Percentiles rank a stretch among this genome's conserved stretches.
phyloP scores from a whole-genome alignment of 805 yeast species.

The Groenewaldozyma salmanticensis region DNA sequence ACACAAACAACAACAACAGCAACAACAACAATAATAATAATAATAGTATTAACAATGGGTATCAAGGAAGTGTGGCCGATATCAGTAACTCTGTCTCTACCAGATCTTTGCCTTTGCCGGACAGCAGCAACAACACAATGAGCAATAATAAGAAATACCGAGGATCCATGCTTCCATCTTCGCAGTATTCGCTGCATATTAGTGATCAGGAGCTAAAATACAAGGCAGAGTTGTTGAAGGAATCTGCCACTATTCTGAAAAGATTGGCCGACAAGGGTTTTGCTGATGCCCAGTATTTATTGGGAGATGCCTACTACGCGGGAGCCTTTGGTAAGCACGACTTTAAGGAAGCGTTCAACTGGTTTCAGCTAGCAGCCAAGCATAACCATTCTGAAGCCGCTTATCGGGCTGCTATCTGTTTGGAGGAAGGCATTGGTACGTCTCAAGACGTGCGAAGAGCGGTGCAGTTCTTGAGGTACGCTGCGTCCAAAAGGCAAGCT shows the following conservation, averaged over 20 bases:
- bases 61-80: not conserved
- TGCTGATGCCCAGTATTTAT: constrained; percentile 80
- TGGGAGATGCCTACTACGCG: constrained; percentile 83
- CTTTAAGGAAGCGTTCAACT: constrained; percentile 59
- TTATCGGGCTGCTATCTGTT: constrained; percentile 82
- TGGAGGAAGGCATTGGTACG: constrained; percentile 90
- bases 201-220: constrained; percentile 25
- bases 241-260: constrained; percentile 62
- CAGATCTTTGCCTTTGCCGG: constrained; percentile 1
- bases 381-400: constrained; percentile 89
- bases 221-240: constrained; percentile 56
- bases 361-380: constrained; percentile 86
- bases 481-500: constrained; percentile 87
- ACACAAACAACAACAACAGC: not conserved
- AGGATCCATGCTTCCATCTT: too few species aligned
- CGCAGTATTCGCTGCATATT: too few species aligned
- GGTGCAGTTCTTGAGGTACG: constrained; percentile 69
- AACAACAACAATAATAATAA: constrained; percentile 1
- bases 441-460: constrained; percentile 82
- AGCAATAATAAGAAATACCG: too few species aligned
- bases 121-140: not conserved
- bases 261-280: constrained; percentile 71
- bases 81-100: not conserved
- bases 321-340: constrained; percentile 80
- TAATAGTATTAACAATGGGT: constrained; percentile 3